Evolutionary conservation across 2,329 filamentous ascomycete species (phyloP), one percentile per base, ranked within the genome.

Genomic region (Hymenoscyphus occultus): DNA sequence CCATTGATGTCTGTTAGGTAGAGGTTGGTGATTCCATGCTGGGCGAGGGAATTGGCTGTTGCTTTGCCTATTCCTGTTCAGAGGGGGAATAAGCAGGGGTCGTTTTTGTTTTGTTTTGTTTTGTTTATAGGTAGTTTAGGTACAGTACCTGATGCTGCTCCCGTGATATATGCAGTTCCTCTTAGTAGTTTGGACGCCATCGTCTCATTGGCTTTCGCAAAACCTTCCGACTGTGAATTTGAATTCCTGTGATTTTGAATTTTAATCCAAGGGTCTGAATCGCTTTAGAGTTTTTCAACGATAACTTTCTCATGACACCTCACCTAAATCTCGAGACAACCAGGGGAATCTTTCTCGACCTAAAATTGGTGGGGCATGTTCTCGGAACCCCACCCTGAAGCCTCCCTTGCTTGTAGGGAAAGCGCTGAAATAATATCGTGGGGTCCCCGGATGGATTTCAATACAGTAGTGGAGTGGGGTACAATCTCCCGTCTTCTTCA

Each of bases 101-200:
- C 5, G 5, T 35, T 35, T 35, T 10, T 10, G 5, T 35, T 35
- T 35, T 2, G 28, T 16, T 39, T n/a, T 7, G 12, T 12, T 14
- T 12, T 5, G 28, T 5, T 39, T n/a, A 28, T 16, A 7, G 57
- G 19, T 16, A 19, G 57, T 6, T 10, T 9, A 22, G 12, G 14
- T 39, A 80, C 80, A 4, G 14, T 39, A 80, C 80, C 80, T 57
- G 80, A 81, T 22, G 77, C 80, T 42, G 80, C 80, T 39, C 80
- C 81, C 3, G 80, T 82, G 61, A 83, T 78, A 68, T 82, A 82
- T 22, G 80, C 80, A 45, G 80, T 78, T 57, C 80, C 81, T 65
- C 76, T 77, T 39, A 82, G 74, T 39, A 81, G 73, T 45, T 75
- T 72, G 14, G 76, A 70, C 78, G 48, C 39, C 62, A 57, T 60